These are phyloP conservation scores for Tricholoma sp. DNA, from an alignment of 768 basidiomycete species.

Conservation along the genomic window DNA sequence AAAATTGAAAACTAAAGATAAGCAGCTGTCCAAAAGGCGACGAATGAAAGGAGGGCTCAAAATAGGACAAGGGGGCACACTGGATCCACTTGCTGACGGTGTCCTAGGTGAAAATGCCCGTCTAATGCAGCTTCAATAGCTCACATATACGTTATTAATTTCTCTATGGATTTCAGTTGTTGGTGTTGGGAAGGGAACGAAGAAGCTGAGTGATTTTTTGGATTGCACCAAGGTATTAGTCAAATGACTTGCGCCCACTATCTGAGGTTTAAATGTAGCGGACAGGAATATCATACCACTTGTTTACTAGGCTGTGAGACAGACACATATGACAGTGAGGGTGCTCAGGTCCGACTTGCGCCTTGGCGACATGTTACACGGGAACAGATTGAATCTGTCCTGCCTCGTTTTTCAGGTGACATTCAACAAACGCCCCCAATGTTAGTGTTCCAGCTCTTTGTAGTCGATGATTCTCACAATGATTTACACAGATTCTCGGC, in stretches of 20 bases:
- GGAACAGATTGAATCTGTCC: conserved; percentile 62
- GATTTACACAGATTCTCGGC: conserved; percentile 77
- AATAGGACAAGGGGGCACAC: conserved; percentile 90
- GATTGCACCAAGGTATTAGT: conserved; percentile 77
- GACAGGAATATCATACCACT: conserved; percentile 86
- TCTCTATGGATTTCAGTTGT: conserved; percentile 50
- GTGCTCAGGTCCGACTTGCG: conserved; percentile 69
- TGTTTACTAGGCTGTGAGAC: conserved; percentile 93
- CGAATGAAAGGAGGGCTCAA: conserved; percentile 54
- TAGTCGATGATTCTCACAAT: conserved; percentile 1
- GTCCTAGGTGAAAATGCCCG: conserved; percentile 64
- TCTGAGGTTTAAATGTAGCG: neutral
- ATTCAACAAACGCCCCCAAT: conserved; percentile 92
- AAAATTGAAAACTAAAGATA: conserved; percentile 48
- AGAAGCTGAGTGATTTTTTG: conserved; percentile 76
- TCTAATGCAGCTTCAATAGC: neutral
- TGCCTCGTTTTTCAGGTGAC: conserved; percentile 77
- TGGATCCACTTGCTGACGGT: conserved; percentile 96
- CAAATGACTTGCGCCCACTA: conserved; percentile 4
- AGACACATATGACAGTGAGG: conserved; percentile 91
- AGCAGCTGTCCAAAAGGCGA: conserved; percentile 37
- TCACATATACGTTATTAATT: neutral
- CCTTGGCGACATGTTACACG: conserved; percentile 82
- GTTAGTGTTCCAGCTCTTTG: conserved; percentile 34
- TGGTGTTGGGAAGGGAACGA: conserved; percentile 87